phyloP scores from a whole-genome alignment of 176 grass and related monocot species.

The Typha latifolia region DNA sequence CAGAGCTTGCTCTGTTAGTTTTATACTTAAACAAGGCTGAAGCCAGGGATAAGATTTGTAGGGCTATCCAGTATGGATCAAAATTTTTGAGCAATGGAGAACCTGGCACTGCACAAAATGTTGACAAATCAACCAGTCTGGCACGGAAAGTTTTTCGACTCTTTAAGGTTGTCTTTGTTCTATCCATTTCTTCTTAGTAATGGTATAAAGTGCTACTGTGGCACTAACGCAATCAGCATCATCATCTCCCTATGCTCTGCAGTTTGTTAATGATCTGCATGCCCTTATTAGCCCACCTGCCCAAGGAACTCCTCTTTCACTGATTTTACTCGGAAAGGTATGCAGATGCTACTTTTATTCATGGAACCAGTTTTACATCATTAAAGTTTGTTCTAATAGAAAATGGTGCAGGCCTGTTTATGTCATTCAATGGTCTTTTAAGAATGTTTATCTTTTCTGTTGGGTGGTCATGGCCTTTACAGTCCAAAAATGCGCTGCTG shows the following conservation, averaged over 20 bases:
- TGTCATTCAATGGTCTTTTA: neutral
- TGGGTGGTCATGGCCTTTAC: slow-evolving; percentile 8
- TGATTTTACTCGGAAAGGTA: slow-evolving; percentile 90
- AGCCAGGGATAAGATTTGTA: slow-evolving; percentile 74
- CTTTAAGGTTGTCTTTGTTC: slow-evolving; percentile 42
- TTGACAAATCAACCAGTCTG: slow-evolving; percentile 73
- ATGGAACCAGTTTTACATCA: neutral
- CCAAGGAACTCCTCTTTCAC: slow-evolving; percentile 74
- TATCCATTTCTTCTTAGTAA: no score
- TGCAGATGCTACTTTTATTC: neutral
- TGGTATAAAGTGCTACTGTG: no score
- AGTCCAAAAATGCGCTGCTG: slow-evolving; percentile 82
- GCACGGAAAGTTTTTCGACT: slow-evolving; percentile 84
- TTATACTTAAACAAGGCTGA: slow-evolving; percentile 79
- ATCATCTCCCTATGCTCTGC: neutral
- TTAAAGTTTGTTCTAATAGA: slow-evolving; percentile 6
- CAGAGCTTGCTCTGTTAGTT: slow-evolving; percentile 62
- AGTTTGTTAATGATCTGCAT: slow-evolving; percentile 93
- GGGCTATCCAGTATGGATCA: slow-evolving; percentile 78
- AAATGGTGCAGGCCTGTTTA: neutral
- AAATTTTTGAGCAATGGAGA: slow-evolving; percentile 79
- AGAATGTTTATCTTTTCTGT: slow-evolving; percentile 9
- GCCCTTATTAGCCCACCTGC: slow-evolving; percentile 65
- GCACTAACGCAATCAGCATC: neutral
- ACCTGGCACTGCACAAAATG: slow-evolving; percentile 73